A percentile compares a stretch with the other conserved stretches of the same genome.
Conservation (phyloP, 495 filamentous ascomycete genomes). For the Podospora comata region DNA sequence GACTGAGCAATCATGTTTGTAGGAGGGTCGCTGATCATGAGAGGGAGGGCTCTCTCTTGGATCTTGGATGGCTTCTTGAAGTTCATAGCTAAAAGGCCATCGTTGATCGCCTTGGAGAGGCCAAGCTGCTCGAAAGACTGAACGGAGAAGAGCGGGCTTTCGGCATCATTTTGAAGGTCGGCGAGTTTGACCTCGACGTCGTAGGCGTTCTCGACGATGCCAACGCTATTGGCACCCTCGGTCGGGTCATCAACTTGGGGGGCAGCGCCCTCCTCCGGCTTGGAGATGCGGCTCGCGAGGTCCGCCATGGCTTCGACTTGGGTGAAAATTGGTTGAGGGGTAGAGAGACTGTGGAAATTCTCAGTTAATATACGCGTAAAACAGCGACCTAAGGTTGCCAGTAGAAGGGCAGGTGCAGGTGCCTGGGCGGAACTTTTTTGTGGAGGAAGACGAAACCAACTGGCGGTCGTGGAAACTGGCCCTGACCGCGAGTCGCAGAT, state of each 20-base stretch:
- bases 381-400: background rate
- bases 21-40: slow-evolving; percentile 78
- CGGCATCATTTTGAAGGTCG: slow-evolving; percentile 80
- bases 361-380: background rate
- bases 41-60: slow-evolving; percentile 86
- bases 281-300: slow-evolving; percentile 61
- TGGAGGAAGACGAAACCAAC: background rate
- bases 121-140: slow-evolving; percentile 83
- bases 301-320: slow-evolving; percentile 42
- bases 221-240: slow-evolving; percentile 36
- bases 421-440: background rate
- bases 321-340: background rate
- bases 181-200: slow-evolving; percentile 85
- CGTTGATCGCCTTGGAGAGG: slow-evolving; percentile 54
- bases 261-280: slow-evolving; percentile 33
- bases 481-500: background rate
- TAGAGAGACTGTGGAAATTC: background rate
- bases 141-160: slow-evolving; percentile 82
- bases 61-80: slow-evolving; percentile 97
- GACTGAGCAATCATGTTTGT: slow-evolving; percentile 95
- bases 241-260: slow-evolving; percentile 55
- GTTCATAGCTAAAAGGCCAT: slow-evolving; percentile 70
- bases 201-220: slow-evolving; percentile 70
- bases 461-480: background rate
- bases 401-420: background rate